Evolutionary conservation across 2,329 filamentous ascomycete species (phyloP), one percentile per base, ranked within the genome.

Genomic region (Paracoccidioides lutzii): DNA sequence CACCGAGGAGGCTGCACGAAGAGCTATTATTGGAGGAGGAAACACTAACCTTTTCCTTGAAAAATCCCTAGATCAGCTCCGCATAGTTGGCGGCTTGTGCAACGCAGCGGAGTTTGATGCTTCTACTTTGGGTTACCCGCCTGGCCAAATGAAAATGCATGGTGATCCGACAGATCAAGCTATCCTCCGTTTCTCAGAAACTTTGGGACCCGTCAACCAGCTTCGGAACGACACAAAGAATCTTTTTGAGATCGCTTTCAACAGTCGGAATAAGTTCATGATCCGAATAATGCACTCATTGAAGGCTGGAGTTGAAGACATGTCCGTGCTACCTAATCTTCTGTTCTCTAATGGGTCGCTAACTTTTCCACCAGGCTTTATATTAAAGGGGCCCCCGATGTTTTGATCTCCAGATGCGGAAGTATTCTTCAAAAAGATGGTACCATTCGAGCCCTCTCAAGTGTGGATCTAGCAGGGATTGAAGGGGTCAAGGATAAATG

Each of bases 241-340:
- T 53, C 77, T 79, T 1, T 89, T 82, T 61, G 81, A 85, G 54
- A 73, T 88, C 33, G 80, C 84, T 0, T 90, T 90, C 68, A 90
- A 90, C 72, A 88, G 84, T 71, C 88, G 88, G 74, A 90, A 89
- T 71, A 90, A 90, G 69, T 90, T 83, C 66, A 90, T 89, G 81
- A 79, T 90, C 55, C 77, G 81, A 38, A 78, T 83, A 0, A 79
- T 84, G 51, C 74, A 74, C 9, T 66, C 66, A 0, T 55, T 57
- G 7, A 57, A 63, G 6, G 52, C 59, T 7, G 44, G 46, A 53
- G 30, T 68, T 73, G 32, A 65, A 67, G n/a, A 67, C 71, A 41
- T 74, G 73, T 35, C 64, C 75, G 43, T 38, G 52, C 50, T 7
- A 28, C 7, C 7, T 33, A 12, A 15, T 35, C n/a, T 53, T 44